phyloP scores from a whole-genome alignment of 768 basidiomycete genomes.

The Tephrocybe rancida region DNA sequence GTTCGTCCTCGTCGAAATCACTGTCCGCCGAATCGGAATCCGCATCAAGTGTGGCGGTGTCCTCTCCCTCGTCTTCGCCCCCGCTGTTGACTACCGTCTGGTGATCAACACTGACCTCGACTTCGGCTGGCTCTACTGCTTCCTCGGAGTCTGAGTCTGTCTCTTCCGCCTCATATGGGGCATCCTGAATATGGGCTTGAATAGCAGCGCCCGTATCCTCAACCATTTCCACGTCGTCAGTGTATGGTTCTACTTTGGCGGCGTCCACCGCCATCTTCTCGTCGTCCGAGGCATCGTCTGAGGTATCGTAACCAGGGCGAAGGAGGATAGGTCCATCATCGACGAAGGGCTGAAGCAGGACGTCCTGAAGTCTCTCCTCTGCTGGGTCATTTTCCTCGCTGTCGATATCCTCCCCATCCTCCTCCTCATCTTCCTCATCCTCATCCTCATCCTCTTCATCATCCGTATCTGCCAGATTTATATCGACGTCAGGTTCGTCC shows the following conservation, averaged over 20 bases:
- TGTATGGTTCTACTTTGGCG: not conserved
- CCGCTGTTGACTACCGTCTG: not conserved
- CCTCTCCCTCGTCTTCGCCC: not conserved
- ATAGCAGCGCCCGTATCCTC: conserved; percentile 2
- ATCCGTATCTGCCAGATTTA: not conserved
- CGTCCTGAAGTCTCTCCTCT: not conserved
- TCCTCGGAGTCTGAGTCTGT: not conserved
- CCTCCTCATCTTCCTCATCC: not conserved
- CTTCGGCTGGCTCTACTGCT: not conserved
- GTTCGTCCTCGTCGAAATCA: conserved; percentile 10
- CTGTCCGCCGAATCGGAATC: conserved; percentile 6
- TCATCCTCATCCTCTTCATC: not conserved
- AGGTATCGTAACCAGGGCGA: conserved; percentile 11
- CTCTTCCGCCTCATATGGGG: not conserved
- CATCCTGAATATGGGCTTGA: conserved; percentile 2
- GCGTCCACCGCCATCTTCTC: not conserved
- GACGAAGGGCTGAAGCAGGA: not conserved
- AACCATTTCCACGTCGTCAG: conserved; percentile 1
- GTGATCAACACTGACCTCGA: not conserved
- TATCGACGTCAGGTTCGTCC: not conserved
- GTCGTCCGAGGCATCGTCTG: conserved; percentile 1
- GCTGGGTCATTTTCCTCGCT: not conserved
- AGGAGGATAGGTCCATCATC: conserved; percentile 8
- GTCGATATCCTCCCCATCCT: not conserved
- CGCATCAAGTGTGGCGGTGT: not conserved